Conservation (phyloP, 768 basidiomycete genomes). For the Boletus coccyginus region DNA sequence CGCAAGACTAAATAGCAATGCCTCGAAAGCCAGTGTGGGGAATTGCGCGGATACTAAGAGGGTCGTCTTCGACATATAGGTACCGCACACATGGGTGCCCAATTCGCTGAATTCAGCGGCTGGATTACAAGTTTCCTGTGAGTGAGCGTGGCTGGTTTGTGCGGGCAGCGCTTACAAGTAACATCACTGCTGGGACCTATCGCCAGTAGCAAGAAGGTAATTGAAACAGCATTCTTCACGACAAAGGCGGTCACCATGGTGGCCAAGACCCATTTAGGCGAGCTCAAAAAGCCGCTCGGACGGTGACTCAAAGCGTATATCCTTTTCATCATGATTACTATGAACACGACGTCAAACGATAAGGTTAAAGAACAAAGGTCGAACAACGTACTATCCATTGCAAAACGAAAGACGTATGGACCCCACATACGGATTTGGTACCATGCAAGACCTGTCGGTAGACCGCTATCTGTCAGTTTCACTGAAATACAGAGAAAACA, state of each 20-base stretch:
- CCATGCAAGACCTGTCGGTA: conserved; percentile 11
- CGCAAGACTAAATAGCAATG: conserved; percentile 15
- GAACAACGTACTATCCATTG: conserved; percentile 18
- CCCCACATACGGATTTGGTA: conserved; percentile 17
- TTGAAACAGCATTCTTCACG: neutral
- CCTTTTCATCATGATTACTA: conserved; percentile 23
- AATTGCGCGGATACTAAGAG: conserved; percentile 2
- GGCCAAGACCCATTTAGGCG: conserved; percentile 2
- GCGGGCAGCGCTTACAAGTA: neutral
- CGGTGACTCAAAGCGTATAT: conserved; percentile 10
- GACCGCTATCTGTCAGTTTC: neutral
- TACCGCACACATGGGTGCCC: conserved; percentile 2
- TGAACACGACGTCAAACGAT: neutral
- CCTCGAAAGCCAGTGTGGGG: conserved; percentile 14
- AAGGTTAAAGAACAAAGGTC: neutral
- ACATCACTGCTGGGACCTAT: conserved; percentile 10
- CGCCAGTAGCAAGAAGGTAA: conserved; percentile 9
- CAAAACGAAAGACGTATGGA: conserved; percentile 10
- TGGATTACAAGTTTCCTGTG: neutral
- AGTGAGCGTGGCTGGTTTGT: neutral
- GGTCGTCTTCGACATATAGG: neutral
- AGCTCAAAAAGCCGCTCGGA: conserved; percentile 3
- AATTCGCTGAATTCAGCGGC: neutral
- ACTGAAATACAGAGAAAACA: neutral
- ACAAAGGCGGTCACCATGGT: conserved; percentile 7